These are phyloP conservation scores for Boechera divaricarpa DNA, from an alignment of 345 rosid species.

Conservation along the genomic window DNA sequence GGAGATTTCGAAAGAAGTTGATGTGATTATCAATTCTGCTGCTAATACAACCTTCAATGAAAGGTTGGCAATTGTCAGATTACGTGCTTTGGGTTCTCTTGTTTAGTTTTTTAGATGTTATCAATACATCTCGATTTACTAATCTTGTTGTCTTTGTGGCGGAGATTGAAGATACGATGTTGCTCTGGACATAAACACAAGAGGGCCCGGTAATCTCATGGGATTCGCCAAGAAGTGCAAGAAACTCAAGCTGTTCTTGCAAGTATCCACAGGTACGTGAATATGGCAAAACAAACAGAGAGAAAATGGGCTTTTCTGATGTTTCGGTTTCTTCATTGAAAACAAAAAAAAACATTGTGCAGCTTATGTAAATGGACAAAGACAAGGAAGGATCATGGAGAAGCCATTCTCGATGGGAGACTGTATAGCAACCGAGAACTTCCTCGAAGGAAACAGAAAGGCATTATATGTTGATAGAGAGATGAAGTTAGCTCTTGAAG, in stretches of 20 bases:
- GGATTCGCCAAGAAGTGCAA: constrained; percentile 70
- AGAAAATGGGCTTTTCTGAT: background rate
- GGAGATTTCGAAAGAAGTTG: constrained; percentile 63
- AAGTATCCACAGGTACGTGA: constrained; percentile 73
- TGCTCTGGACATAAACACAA: constrained; percentile 72
- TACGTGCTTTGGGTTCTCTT: constrained; percentile 6
- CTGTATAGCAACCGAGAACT: constrained; percentile 67
- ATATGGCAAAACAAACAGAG: background rate
- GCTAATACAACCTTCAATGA: constrained; percentile 86
- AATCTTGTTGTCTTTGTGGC: constrained; percentile 21
- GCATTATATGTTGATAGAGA: constrained; percentile 68
- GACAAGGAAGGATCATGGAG: constrained; percentile 89
- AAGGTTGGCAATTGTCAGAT: constrained; percentile 47
- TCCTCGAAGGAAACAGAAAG: constrained; percentile 45
- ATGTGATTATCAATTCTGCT: constrained; percentile 77
- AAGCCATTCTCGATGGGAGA: constrained; percentile 79
- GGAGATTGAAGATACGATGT: constrained; percentile 71
- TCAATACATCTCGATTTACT: constrained; percentile 23
- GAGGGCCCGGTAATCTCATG: constrained; percentile 73
- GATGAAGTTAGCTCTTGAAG: constrained; percentile 58
- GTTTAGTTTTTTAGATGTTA: background rate
- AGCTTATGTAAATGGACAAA: constrained; percentile 97
- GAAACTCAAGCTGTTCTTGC: constrained; percentile 73
- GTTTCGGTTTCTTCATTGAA: background rate
- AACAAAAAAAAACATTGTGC: constrained; percentile 4